These are phyloP conservation scores for Lentinula lateritia DNA, from an alignment of 768 basidiomycete genomes.

Conservation along the genomic window DNA sequence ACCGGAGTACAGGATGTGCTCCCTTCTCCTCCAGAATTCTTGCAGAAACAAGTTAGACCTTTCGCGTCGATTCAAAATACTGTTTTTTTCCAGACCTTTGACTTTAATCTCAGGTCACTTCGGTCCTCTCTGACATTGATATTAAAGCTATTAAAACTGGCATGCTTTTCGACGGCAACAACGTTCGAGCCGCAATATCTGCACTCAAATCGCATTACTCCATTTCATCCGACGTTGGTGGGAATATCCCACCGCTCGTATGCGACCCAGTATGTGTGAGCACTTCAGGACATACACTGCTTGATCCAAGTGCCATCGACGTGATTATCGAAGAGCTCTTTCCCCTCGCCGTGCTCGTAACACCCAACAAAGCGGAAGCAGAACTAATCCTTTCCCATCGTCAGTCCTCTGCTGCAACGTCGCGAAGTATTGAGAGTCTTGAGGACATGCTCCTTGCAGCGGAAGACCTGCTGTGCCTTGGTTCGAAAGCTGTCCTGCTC, in stretches of 20 bases:
- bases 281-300: conserved; percentile 79
- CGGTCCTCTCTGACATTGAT: conserved; percentile 67
- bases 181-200: conserved; percentile 43
- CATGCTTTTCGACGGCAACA: conserved; percentile 70
- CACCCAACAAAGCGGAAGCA: conserved; percentile 83
- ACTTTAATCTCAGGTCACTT: conserved; percentile 44
- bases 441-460: conserved; percentile 60
- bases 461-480: conserved; percentile 38
- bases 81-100: neutral
- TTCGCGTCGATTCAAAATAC: neutral
- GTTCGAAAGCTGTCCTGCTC: conserved; percentile 58
- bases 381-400: conserved; percentile 53
- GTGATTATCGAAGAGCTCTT: conserved; percentile 59
- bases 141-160: conserved; percentile 81
- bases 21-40: conserved; percentile 60
- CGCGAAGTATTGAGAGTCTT: conserved; percentile 34
- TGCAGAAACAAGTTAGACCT: conserved; percentile 61
- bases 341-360: conserved; percentile 67
- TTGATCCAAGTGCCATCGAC: conserved; percentile 60
- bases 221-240: neutral
- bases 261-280: conserved; percentile 91
- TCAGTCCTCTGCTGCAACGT: conserved; percentile 10
- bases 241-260: conserved; percentile 49
- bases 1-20: conserved; percentile 74
- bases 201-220: conserved; percentile 38